Evolutionary conservation across 2,329 filamentous ascomycete genomes (phyloP), one percentile per base, ranked within the genome.

Genomic region (Fonsecaea pedrosoi): DNA sequence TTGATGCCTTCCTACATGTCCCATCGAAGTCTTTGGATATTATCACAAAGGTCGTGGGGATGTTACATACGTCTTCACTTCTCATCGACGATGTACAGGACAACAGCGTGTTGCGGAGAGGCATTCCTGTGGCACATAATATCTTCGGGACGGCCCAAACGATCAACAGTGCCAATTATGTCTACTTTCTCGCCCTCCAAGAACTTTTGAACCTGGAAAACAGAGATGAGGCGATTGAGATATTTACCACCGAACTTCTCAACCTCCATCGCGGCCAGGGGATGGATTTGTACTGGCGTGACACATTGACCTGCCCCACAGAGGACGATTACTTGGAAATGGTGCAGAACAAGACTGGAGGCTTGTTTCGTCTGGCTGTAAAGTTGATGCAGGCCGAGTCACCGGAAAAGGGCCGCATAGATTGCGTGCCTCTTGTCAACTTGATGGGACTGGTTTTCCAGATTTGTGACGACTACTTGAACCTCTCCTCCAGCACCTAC

Each of bases 401-500:
- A 35, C 57, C 67, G 9, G 72, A 72, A 56, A 69, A 63, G 6
- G 66, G 64, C 9, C 56, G 60, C 13, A 73, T 75, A 56, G 79
- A 83, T 68, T 81, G 79, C 60, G 78, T 81, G 15, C 75, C 92
- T 18, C 87, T 99, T 18, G 92, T 96, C 75, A 96, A 81, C 64
- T 72, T 81, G 54, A 75, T 82, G 74, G 80, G 81, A 0, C 72
- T 82, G 30, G 78, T 81, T 40, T 82, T 82, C 66, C 81, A 82
- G 66, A 81, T 82, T 63, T 81, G 81, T 68, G 81, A 83, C 82
- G 95, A 99, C 84, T 97, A 97, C 81, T 88, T 93, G 78, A 98
- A 98, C 78, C 87, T 99, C 53, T 86, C 85, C 35, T 78, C 75
- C 62, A 82, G 81, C n/a, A 84, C 89, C 74, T 97, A 97, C 82